These are phyloP conservation scores for Penicillium sp. DNA, from an alignment of 2,329 filamentous ascomycete genomes.

Conservation along the genomic window DNA sequence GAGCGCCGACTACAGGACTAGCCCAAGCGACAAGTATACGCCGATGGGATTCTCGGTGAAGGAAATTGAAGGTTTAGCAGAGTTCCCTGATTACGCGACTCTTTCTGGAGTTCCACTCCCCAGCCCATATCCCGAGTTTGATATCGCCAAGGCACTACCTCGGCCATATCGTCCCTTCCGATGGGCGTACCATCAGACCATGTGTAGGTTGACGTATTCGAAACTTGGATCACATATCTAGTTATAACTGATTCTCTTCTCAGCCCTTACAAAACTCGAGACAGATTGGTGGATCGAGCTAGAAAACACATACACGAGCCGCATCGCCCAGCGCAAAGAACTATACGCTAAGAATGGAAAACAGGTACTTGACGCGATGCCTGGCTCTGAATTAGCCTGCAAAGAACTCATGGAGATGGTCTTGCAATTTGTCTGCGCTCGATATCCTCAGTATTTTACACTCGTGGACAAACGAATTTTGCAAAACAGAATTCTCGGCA, in stretches of 20 bases:
- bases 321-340: slow-evolving; percentile 67
- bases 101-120: slow-evolving; percentile 76
- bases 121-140: slow-evolving; percentile 62
- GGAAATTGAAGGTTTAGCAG: slow-evolving; percentile 69
- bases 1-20: slow-evolving; percentile 41
- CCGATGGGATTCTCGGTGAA: slow-evolving; percentile 69
- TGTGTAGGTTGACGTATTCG: slow-evolving; percentile 63
- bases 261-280: slow-evolving; percentile 76
- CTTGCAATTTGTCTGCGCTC: slow-evolving; percentile 73
- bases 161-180: slow-evolving; percentile 79
- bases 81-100: slow-evolving; percentile 76
- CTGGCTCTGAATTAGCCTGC: slow-evolving; percentile 75
- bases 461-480: slow-evolving; percentile 59
- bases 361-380: slow-evolving; percentile 66
- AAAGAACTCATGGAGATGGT: slow-evolving; percentile 88
- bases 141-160: slow-evolving; percentile 67
- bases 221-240: not conserved
- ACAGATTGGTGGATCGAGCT: slow-evolving; percentile 88
- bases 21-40: slow-evolving; percentile 51
- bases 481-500: slow-evolving; percentile 68
- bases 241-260: not conserved
- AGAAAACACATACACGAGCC: slow-evolving; percentile 68
- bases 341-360: slow-evolving; percentile 66
- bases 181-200: slow-evolving; percentile 87
- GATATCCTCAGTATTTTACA: slow-evolving; percentile 75